Evolutionary conservation across 164 flowering plant species (phyloP), one percentile per base, ranked within the genome.

Genomic region (Aristolochia fimbriata): DNA sequence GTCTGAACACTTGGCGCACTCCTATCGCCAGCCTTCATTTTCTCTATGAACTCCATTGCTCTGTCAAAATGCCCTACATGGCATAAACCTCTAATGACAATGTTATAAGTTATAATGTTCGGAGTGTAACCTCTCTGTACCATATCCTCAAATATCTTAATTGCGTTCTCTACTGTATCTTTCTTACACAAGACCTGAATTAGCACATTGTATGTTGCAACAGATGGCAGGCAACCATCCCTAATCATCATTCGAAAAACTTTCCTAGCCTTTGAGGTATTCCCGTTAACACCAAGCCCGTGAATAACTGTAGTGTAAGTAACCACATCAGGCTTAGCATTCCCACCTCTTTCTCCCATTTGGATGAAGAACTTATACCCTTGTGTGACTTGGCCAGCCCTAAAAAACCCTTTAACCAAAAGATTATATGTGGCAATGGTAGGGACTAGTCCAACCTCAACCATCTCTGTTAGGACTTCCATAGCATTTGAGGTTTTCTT

Each of bases 101-200:
- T 73, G 76, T 75, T 81, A 62, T 87, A 92, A 27, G 91, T 89
- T 0, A 76, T 79, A 8, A 53, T 51, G 74, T 87, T 92, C 3
- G 97, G 90, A n/a, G 69, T 68, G 63, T 84, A 89, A 20, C 97
- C 97, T 62, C 78, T 92, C 64, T 65, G 68, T 60, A 68, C 16
- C 98, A 92, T 87, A 62, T 87, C 87, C 58, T 87, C 86, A 56
- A 89, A 87, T 55, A 79, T 76, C 63, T 61, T 60, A 7, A 84
- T 45, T 1, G 91, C 98, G 72, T 82, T 83, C 55, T 86, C 90
- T 16, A 89, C 85, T 51, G 52, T 72, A 60, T 82, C 90, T 65
- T 87, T 87, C 84, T 84, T 90, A 68, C 98, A 93, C 68, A 90
- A 65, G 64, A 87, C 85, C 67, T 86, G 94, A 72, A 93, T 90